These are phyloP conservation scores for Teratosphaeria gauchensis DNA, from an alignment of 2,329 filamentous ascomycete genomes.

Conservation along the genomic window DNA sequence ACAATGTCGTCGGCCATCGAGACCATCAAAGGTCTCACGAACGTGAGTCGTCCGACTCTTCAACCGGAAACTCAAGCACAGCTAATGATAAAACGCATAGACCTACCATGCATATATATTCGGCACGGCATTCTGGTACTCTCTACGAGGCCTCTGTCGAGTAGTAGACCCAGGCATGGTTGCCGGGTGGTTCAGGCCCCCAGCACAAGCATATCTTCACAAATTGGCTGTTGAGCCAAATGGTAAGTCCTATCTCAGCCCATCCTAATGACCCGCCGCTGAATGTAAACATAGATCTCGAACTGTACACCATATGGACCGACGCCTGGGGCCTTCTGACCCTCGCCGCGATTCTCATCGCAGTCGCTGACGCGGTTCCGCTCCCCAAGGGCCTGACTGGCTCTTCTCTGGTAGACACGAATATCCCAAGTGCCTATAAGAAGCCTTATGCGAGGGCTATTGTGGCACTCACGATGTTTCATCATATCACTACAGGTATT, in stretches of 20 bases:
- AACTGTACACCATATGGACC: constrained; percentile 28
- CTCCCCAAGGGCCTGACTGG: constrained; percentile 13
- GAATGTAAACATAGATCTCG: constrained; percentile 19
- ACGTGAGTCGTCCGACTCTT: not conserved
- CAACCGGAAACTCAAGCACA: not conserved
- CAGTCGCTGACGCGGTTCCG: constrained; percentile 23
- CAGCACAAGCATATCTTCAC: not conserved
- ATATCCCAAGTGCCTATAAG: constrained; percentile 7
- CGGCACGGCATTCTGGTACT: constrained; percentile 29
- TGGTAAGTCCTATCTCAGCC: not conserved
- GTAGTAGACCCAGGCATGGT: constrained; percentile 26
- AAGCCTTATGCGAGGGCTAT: constrained; percentile 25
- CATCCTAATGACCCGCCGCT: not conserved
- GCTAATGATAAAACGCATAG: constrained; percentile 2
- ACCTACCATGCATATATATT: constrained; percentile 18
- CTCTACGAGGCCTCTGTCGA: constrained; percentile 22
- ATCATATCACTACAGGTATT: constrained; percentile 26
- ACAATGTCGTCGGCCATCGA: constrained; percentile 1
- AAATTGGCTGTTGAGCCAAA: constrained; percentile 4
- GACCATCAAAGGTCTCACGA: constrained; percentile 8
- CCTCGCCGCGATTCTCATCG: constrained; percentile 21
- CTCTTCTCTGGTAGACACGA: constrained; percentile 11
- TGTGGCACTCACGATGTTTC: constrained; percentile 25
- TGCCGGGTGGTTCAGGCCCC: constrained; percentile 24
- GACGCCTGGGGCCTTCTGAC: constrained; percentile 27